Percentiles rank a stretch among this genome's conserved stretches.
These are phyloP conservation scores for Heliosperma pusillum DNA, from an alignment of 148 eudicot species.

Conservation along the genomic window DNA sequence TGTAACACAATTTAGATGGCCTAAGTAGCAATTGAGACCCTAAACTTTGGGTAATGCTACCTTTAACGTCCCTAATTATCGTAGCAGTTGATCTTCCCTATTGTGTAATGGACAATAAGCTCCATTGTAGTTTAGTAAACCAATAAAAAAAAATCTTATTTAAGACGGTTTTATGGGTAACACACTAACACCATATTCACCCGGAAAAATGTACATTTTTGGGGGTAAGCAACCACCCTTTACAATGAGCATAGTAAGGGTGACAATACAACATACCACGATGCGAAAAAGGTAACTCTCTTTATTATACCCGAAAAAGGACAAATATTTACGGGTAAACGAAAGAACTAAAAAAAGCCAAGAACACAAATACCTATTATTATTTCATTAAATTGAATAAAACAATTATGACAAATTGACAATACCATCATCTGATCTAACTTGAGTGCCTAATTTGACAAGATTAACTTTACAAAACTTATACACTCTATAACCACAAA, in stretches of 20 bases:
- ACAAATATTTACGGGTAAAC: too few relatives aligned
- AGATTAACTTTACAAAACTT: conserved; percentile 55
- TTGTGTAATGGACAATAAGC: not conserved
- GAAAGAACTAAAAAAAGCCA: not conserved
- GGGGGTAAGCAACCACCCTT: too few relatives aligned
- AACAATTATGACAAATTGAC: conserved; percentile 21
- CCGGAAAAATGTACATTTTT: too few relatives aligned
- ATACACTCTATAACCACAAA: conserved; percentile 25
- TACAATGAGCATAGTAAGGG: too few relatives aligned
- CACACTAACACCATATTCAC: too few relatives aligned
- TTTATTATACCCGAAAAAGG: too few relatives aligned
- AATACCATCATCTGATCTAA: conserved; percentile 15
- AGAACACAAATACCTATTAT: not conserved
- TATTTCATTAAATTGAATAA: conserved; percentile 18
- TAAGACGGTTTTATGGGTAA: not conserved
- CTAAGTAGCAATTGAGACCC: not conserved
- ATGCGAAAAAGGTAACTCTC: too few relatives aligned
- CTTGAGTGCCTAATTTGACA: conserved; percentile 41
- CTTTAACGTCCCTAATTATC: not conserved
- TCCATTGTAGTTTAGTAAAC: not conserved
- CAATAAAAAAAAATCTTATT: not conserved
- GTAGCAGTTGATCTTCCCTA: not conserved
- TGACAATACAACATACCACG: too few relatives aligned
- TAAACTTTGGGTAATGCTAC: not conserved
- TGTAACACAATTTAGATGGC: not conserved